Conservation (phyloP, 805 yeast species). For the Blastobotrys parvus region DNA sequence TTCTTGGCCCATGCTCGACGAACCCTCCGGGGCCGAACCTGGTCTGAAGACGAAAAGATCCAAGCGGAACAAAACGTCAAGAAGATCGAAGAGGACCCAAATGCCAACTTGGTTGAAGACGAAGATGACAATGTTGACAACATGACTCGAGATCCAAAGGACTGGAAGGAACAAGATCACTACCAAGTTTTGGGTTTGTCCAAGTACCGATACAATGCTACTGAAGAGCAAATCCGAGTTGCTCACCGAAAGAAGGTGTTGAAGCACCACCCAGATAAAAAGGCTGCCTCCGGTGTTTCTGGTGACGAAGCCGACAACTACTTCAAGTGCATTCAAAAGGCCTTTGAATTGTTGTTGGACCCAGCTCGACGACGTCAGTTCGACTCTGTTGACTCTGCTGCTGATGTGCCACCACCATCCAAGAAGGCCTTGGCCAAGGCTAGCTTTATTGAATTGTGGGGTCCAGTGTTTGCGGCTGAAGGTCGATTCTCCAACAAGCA, state of each 20-base stretch:
- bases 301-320: slow-evolving; percentile 78
- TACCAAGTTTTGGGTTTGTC: slow-evolving; percentile 93
- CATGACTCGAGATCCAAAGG: slow-evolving; percentile 89
- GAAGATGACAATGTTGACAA: slow-evolving; percentile 69
- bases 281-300: slow-evolving; percentile 80
- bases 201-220: slow-evolving; percentile 83
- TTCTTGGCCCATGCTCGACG: slow-evolving; percentile 96
- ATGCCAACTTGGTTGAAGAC: slow-evolving; percentile 44
- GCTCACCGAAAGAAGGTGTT: slow-evolving; percentile 96
- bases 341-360: slow-evolving; percentile 83
- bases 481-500: slow-evolving; percentile 85
- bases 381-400: slow-evolving; percentile 89
- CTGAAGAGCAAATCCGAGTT: slow-evolving; percentile 85
- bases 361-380: slow-evolving; percentile 82
- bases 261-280: slow-evolving; percentile 97
- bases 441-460: slow-evolving; percentile 87
- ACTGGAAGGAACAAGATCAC: slow-evolving; percentile 95
- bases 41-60: slow-evolving; percentile 93
- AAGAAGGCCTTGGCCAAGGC: slow-evolving; percentile 34
- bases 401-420: slow-evolving; percentile 75
- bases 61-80: slow-evolving; percentile 86
- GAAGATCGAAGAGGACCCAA: slow-evolving; percentile 50
- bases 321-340: slow-evolving; percentile 96
- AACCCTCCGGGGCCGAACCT: slow-evolving; percentile 91
- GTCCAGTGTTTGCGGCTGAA: slow-evolving; percentile 83